Base-by-base conservation (phyloP, 345 rosid species). In the Corymbia maculata region DNA sequence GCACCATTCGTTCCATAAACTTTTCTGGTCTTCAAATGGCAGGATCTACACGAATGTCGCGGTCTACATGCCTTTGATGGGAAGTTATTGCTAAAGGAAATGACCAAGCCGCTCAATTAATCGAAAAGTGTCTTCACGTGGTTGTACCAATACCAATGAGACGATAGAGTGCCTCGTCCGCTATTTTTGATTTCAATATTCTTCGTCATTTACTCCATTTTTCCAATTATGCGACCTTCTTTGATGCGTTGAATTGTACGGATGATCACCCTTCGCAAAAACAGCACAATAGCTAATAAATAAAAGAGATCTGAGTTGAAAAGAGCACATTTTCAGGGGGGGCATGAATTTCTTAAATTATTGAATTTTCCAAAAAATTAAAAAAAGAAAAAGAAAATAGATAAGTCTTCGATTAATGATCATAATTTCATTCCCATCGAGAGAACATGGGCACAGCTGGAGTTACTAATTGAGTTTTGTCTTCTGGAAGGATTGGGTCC, bases 371-470 rank as follows among this genome's bases (percentile, higher is more conserved):
- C 45, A 1, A 5, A 30, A 66, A 30, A 1, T 16, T 19, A 2
- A 66, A 19, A 75, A 64, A 9, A 64, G 42, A 64, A n/a, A 64
- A n/a, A n/a, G 75, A 14, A 64, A 75, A 42, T 75, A 21, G 30
- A 5, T 11, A 11, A 22, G 26, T 75, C 19, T 42, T 75, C 13
- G 7, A 75, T 21, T 42, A 42, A 75, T 42, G 26, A 44, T 75
- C 84, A 75, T 9, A 75, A 75, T 75, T 75, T 36, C 49, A 42
- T 75, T 42, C 49, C 49, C 22, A 42, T 19, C 14, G 49, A 75
- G 22, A 44, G 84, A 75, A 75, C 84, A 42, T 42, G 84, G 84
- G 49, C 84, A 42, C 84, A 75, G 84, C 84, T 19, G 84, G 84
- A 75, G 84, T 75, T 42, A 75, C 49, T 75, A 42, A 75, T 36